Evolutionary conservation across 1,284 basidiomycete genomes (phyloP).

Genomic region (Cerioporus squamosus): DNA sequence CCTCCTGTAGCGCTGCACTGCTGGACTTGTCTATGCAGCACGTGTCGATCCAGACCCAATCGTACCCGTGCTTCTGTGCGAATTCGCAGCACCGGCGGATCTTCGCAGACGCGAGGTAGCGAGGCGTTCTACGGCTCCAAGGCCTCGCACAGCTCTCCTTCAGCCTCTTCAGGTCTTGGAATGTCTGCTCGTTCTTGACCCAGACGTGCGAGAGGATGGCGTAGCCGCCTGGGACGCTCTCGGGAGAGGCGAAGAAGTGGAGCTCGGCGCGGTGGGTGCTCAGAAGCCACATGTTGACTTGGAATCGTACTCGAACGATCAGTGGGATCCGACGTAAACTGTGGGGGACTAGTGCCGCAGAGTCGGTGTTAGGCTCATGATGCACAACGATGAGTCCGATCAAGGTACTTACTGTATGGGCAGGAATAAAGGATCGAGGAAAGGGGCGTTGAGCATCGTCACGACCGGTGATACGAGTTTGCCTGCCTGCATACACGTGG

Average conservation of each 20-base stretch:
- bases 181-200: background rate
- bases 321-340: too few relatives aligned
- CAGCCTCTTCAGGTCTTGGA: background rate
- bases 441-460: too few relatives aligned
- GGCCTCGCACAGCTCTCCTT: background rate
- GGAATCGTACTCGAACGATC: too few relatives aligned
- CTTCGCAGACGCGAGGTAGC: background rate
- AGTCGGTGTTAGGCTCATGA: too few relatives aligned
- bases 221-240: background rate
- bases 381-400: too few relatives aligned
- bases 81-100: background rate
- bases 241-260: background rate
- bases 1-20: conserved; percentile 4
- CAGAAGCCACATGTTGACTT: conserved; percentile 1
- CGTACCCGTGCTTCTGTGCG: background rate
- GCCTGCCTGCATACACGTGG: too few relatives aligned
- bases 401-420: too few relatives aligned
- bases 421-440: too few relatives aligned
- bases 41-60: conserved; percentile 4
- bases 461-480: too few relatives aligned
- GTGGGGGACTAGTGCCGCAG: too few relatives aligned
- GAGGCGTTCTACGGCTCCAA: background rate
- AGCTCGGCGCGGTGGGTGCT: background rate
- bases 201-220: conserved; percentile 7
- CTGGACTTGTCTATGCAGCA: conserved; percentile 12